Base-by-base conservation (phyloP, 306 rosid genomes). In the Cicer cuneatum region DNA sequence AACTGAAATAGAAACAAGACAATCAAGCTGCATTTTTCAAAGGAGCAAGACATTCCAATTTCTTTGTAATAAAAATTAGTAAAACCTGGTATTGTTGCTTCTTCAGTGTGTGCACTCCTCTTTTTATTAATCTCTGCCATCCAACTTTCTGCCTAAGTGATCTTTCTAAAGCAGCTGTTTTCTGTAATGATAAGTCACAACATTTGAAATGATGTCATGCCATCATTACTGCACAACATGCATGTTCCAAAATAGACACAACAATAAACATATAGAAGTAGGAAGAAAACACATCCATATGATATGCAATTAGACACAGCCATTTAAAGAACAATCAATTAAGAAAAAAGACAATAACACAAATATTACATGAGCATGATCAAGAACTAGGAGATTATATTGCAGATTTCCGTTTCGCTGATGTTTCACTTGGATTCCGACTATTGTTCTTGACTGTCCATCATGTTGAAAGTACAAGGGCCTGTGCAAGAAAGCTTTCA, bases 391-490 rank as follows among this genome's bases (percentile, higher is more conserved):
- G 80, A 93, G 97, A 78, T 70, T 88, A 61, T 85, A 80, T 56
- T 86, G 96, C 43, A 46, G 84, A 42, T 7, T 16, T 69, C 87
- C 88, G 5, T 85, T 69, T 42, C 21, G 67, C 66, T 84, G 87
- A 83, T 66, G 77, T 72, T 84, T 89, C 62, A 85, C 87, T 86
- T 90, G 98, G 89, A 93, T 88, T 78, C 98, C 98, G 64, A 91
- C 91, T 56, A 91, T 83, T 39, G 92, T 91, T 86, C 96, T 89
- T 10, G 97, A 93, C 86, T 93, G 98, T 15, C 97, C 98, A 61
- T 93, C 93, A 59, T 93, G 97, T 81, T 93, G 97, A 70, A 93
- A 91, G 83, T 89, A 91, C 85, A 93, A 83, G 45, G 96, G 94
- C 77, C 96, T 91, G 91, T 15, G 46, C 75, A 86, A 69, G 71